phyloP scores from a whole-genome alignment of 1,284 basidiomycete species.

The Puccinia horiana region DNA sequence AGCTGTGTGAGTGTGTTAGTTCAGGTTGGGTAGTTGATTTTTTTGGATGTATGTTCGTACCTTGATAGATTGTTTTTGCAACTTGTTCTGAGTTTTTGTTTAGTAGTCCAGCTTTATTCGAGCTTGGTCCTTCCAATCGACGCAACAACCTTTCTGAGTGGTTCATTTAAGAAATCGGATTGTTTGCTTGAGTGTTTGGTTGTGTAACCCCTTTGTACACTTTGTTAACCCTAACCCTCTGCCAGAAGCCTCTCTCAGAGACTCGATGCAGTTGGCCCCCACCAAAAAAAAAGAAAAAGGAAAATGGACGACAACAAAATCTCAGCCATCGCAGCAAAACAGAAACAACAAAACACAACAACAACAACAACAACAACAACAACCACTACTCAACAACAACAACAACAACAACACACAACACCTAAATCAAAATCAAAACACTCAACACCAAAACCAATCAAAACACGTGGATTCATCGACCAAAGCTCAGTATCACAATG shows the following conservation, averaged over 20 bases:
- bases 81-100: conserved; percentile 54
- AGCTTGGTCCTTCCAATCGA: conserved; percentile 51
- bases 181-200: neutral
- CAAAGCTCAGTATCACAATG: too few relatives aligned
- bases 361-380: neutral
- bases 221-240: too few relatives aligned
- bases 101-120: conserved; percentile 57
- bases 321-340: neutral
- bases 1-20: conserved; percentile 53
- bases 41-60: neutral
- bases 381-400: neutral
- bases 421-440: too few relatives aligned
- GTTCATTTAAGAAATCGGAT: neutral
- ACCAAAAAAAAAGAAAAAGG: too few relatives aligned
- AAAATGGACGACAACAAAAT: neutral
- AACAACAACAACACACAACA: neutral
- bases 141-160: conserved; percentile 12
- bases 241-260: too few relatives aligned
- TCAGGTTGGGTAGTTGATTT: neutral
- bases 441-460: too few relatives aligned
- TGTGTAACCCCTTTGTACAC: too few relatives aligned
- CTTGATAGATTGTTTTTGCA: conserved; percentile 18
- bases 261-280: too few relatives aligned
- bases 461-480: too few relatives aligned
- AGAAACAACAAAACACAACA: neutral